These are phyloP conservation scores for Rhinocladiella similis DNA, from an alignment of 2,329 filamentous ascomycete genomes.

Conservation along the genomic window DNA sequence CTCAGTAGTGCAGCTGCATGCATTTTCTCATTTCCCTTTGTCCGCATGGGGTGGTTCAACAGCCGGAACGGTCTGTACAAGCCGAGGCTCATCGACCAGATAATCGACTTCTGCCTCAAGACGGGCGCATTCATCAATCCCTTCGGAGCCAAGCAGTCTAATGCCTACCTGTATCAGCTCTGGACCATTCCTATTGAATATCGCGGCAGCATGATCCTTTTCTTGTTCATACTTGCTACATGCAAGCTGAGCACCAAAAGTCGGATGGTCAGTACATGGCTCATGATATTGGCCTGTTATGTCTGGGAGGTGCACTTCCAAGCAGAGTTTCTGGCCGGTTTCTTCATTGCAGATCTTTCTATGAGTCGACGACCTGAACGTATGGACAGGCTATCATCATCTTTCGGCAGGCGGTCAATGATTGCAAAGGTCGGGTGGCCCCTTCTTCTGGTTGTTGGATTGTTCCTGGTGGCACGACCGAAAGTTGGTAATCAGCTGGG, in stretches of 20 bases:
- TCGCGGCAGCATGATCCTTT: slow-evolving; percentile 38
- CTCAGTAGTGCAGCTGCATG: neutral
- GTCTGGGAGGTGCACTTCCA: slow-evolving; percentile 3
- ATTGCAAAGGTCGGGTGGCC: neutral
- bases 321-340: slow-evolving; percentile 12
- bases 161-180: slow-evolving; percentile 8
- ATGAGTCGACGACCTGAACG: slow-evolving; percentile 1
- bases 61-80: neutral
- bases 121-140: neutral
- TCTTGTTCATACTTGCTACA: neutral
- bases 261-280: slow-evolving; percentile 4
- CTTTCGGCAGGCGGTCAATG: neutral
- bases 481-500: slow-evolving; percentile 1
- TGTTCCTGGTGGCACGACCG: neutral
- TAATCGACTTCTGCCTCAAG: neutral
- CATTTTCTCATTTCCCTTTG: neutral
- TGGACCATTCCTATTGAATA: slow-evolving; percentile 50
- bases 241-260: neutral
- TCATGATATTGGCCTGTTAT: slow-evolving; percentile 2
- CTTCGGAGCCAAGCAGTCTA: neutral
- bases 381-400: neutral
- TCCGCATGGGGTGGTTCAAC: neutral
- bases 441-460: neutral
- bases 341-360: slow-evolving; percentile 14
- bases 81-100: neutral